These are phyloP conservation scores for Backusella liffmaniae DNA, from an alignment of 192 early-diverging fungal genomes.

Conservation along the genomic window DNA sequence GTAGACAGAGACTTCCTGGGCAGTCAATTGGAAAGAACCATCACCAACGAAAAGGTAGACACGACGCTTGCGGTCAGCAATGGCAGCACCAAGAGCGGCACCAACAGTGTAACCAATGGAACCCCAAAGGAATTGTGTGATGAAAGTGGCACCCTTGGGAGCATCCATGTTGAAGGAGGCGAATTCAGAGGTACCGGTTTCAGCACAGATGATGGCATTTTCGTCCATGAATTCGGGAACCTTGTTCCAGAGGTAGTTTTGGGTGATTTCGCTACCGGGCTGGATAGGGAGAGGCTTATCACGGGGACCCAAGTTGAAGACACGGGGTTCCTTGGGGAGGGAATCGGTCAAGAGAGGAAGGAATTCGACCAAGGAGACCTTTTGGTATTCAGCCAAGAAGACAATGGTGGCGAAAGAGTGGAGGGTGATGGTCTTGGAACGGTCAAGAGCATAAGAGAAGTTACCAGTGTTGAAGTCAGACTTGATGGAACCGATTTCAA, in stretches of 20 bases:
- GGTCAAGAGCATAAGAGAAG: slow-evolving; percentile 39
- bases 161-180: slow-evolving; percentile 37
- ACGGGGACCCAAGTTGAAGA: not conserved
- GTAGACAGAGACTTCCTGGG: slow-evolving; percentile 48
- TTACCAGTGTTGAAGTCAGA: slow-evolving; percentile 53
- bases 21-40: slow-evolving; percentile 54
- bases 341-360: slow-evolving; percentile 14
- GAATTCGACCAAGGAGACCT: slow-evolving; percentile 38
- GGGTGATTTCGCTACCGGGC: slow-evolving; percentile 28
- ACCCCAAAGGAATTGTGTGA: slow-evolving; percentile 42
- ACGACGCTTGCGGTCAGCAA: slow-evolving; percentile 39
- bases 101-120: slow-evolving; percentile 36
- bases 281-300: slow-evolving; percentile 11
- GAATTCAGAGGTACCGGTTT: slow-evolving; percentile 47
- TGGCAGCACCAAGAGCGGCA: slow-evolving; percentile 43
- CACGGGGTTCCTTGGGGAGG: slow-evolving; percentile 12
- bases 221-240: slow-evolving; percentile 34
- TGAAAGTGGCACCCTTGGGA: slow-evolving; percentile 36
- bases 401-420: slow-evolving; percentile 39
- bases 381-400: slow-evolving; percentile 36
- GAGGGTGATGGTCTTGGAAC: slow-evolving; percentile 37
- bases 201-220: slow-evolving; percentile 37
- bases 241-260: slow-evolving; percentile 43
- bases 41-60: slow-evolving; percentile 51
- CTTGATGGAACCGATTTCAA: slow-evolving; percentile 43